Percentiles rank a stretch among this genome's conserved stretches.
phyloP scores from a whole-genome alignment of 495 filamentous ascomycete genomes.

The Aspergillus funiculosus region DNA sequence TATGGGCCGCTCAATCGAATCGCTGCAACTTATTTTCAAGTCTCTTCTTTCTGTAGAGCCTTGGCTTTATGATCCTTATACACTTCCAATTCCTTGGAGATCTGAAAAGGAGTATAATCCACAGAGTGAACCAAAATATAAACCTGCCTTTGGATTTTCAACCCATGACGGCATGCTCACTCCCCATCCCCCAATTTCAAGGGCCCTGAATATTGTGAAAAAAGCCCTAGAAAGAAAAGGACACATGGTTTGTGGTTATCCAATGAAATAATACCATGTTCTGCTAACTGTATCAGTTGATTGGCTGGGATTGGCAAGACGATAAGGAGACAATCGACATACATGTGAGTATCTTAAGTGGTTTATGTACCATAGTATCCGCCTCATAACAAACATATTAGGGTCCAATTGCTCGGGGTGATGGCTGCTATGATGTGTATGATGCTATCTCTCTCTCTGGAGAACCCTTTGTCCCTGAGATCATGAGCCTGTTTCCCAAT shows the following conservation, averaged over 20 bases:
- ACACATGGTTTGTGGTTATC: slow-evolving; percentile 1
- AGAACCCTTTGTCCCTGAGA: slow-evolving; percentile 5
- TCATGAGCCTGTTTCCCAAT: slow-evolving; percentile 5
- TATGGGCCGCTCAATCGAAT: slow-evolving; percentile 4
- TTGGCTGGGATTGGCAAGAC: slow-evolving; percentile 6
- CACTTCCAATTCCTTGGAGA: slow-evolving; percentile 6
- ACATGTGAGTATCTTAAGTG: not conserved
- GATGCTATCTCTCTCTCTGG: slow-evolving; percentile 3
- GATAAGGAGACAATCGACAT: slow-evolving; percentile 4
- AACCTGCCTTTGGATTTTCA: slow-evolving; percentile 7
- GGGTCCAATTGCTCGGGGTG: slow-evolving; percentile 2
- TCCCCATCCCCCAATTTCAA: slow-evolving; percentile 7
- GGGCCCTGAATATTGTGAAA: slow-evolving; percentile 8
- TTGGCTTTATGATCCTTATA: slow-evolving; percentile 5
- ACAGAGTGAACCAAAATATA: not conserved
- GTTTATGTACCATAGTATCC: not conserved
- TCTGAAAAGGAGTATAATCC: slow-evolving; percentile 7
- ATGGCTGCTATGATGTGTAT: slow-evolving; percentile 9
- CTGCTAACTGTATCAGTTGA: slow-evolving; percentile 4
- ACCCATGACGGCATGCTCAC: slow-evolving; percentile 8
- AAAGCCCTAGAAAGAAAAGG: slow-evolving; percentile 3
- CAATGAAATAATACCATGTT: not conserved
- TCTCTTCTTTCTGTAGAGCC: slow-evolving; percentile 4
- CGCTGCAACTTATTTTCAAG: slow-evolving; percentile 1
- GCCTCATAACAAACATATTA: slow-evolving; percentile 1